phyloP scores from a whole-genome alignment of 306 rosid genomes.

The Prunus mume region DNA sequence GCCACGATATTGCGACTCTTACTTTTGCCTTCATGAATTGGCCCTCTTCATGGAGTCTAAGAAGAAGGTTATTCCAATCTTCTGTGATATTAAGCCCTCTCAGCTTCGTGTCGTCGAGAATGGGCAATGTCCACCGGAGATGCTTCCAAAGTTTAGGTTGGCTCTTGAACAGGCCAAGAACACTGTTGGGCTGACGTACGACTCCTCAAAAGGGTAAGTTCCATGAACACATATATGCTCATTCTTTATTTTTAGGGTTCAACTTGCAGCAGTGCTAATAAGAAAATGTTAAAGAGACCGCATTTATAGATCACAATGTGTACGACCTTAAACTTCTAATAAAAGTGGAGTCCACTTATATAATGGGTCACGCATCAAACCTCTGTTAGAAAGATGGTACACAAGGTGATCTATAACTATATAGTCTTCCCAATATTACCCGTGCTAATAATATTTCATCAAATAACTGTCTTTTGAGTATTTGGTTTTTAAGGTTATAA shows the following conservation, averaged over 20 bases:
- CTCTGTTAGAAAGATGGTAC: too few species aligned
- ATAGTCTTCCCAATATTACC: too few species aligned
- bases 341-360: too few species aligned
- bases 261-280: neutral
- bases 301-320: too few species aligned
- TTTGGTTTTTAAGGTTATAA: neutral
- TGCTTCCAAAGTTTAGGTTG: conserved; percentile 38
- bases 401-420: too few species aligned
- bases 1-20: conserved; percentile 71
- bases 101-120: conserved; percentile 39
- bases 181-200: conserved; percentile 60
- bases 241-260: neutral
- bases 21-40: conserved; percentile 81
- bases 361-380: too few species aligned
- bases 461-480: too few species aligned
- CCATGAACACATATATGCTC: neutral
- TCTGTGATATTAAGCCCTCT: conserved; percentile 78
- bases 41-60: conserved; percentile 60
- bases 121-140: conserved; percentile 35
- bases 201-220: conserved; percentile 69
- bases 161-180: conserved; percentile 70
- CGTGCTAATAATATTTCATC: too few species aligned
- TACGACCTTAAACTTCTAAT: too few species aligned
- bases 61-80: conserved; percentile 81
- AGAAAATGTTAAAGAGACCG: too few species aligned